Percentiles rank a stretch among this genome's conserved stretches.
phyloP scores from a whole-genome alignment of 2,329 filamentous ascomycete genomes.

The Lecanosticta acicola region DNA sequence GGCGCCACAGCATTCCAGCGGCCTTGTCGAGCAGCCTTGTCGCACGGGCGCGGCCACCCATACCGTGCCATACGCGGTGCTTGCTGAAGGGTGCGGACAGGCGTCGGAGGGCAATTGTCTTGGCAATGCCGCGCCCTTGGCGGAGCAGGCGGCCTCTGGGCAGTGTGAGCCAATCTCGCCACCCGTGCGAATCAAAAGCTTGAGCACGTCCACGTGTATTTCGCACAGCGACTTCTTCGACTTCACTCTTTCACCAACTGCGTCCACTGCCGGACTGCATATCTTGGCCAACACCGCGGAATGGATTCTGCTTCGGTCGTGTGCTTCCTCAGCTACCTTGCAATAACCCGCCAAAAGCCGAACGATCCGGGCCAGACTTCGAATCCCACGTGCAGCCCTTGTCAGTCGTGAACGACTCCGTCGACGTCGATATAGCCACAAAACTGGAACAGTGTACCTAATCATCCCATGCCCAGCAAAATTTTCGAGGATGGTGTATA shows the following conservation, averaged over 20 bases:
- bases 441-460: neutral
- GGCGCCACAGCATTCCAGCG: neutral
- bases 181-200: neutral
- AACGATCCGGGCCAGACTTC: neutral
- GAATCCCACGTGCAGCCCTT: neutral
- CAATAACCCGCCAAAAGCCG: neutral
- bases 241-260: neutral
- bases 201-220: neutral
- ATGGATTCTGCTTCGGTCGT: slow-evolving; percentile 1
- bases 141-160: neutral
- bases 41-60: too few relatives aligned
- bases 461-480: neutral
- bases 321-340: neutral
- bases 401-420: neutral
- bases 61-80: too few relatives aligned
- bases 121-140: neutral
- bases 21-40: too few relatives aligned
- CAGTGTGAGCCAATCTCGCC: neutral
- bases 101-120: neutral
- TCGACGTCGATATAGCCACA: neutral
- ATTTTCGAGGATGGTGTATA: neutral
- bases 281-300: slow-evolving; percentile 1
- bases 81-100: neutral
- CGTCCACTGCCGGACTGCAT: neutral
- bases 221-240: too few relatives aligned